These are phyloP conservation scores for Westerdykella aurantiaca DNA, from an alignment of 2,329 filamentous ascomycete genomes.

Conservation along the genomic window DNA sequence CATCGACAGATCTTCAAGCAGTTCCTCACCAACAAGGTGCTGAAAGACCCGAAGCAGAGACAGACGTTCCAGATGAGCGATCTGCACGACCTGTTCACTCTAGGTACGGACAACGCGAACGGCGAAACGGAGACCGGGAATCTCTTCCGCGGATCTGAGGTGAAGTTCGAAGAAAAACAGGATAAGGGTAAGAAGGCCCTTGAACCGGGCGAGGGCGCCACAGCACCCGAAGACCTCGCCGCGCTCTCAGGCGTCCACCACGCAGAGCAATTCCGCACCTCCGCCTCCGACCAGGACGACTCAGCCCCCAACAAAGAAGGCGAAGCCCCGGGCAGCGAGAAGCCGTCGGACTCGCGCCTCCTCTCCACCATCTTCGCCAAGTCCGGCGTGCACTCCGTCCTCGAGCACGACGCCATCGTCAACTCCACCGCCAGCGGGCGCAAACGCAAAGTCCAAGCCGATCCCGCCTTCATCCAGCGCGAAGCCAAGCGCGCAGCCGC, in stretches of 20 bases:
- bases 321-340: slow-evolving; percentile 4
- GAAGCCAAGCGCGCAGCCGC: slow-evolving; percentile 77
- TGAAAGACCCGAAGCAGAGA: slow-evolving; percentile 89
- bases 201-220: slow-evolving; percentile 23
- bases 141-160: slow-evolving; percentile 82
- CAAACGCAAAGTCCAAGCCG: slow-evolving; percentile 63
- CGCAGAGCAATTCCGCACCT: slow-evolving; percentile 40
- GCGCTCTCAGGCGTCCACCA: slow-evolving; percentile 40
- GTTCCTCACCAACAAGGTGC: slow-evolving; percentile 91
- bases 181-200: slow-evolving; percentile 21
- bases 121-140: slow-evolving; percentile 75
- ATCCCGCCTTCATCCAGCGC: slow-evolving; percentile 69
- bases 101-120: slow-evolving; percentile 58
- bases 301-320: slow-evolving; percentile 13
- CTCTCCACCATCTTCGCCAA: slow-evolving; percentile 85
- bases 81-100: slow-evolving; percentile 83
- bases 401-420: slow-evolving; percentile 90
- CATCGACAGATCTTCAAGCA: slow-evolving; percentile 98
- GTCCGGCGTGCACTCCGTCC: slow-evolving; percentile 79
- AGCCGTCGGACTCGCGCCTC: slow-evolving; percentile 54
- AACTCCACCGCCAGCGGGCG: slow-evolving; percentile 37
- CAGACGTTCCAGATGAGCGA: slow-evolving; percentile 87
- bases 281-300: slow-evolving; percentile 17
- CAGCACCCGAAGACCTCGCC: slow-evolving; percentile 24
- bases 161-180: slow-evolving; percentile 49